Conservation (phyloP, 2,329 filamentous ascomycete genomes). For the Cladosporium sp. region DNA sequence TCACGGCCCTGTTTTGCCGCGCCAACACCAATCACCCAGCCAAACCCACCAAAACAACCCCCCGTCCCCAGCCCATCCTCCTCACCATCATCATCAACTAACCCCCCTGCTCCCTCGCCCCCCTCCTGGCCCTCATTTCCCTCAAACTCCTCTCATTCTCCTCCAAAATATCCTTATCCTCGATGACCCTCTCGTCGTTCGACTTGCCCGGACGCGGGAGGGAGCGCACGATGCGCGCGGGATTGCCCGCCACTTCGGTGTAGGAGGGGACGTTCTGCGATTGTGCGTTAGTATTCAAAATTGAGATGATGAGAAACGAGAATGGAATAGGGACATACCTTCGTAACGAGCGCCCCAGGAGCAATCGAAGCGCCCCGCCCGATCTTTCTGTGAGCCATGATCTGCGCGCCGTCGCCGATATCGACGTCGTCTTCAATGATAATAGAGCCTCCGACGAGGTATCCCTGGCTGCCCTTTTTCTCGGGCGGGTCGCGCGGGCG, state of each 20-base stretch:
- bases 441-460: conserved; percentile 66
- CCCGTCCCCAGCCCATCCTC: too few species aligned
- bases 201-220: conserved; percentile 15
- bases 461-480: conserved; percentile 69
- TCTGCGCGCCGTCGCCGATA: conserved; percentile 60
- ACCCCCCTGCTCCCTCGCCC: neutral
- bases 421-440: conserved; percentile 70
- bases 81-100: too few species aligned
- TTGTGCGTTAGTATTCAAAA: neutral
- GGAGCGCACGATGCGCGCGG: conserved; percentile 45
- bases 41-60: too few species aligned
- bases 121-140: neutral
- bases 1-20: too few species aligned
- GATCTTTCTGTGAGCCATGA: conserved; percentile 53
- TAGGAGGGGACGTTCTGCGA: conserved; percentile 41
- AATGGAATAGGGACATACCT: too few species aligned
- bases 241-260: conserved; percentile 46
- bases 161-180: neutral
- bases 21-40: too few species aligned
- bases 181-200: neutral
- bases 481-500: conserved; percentile 58
- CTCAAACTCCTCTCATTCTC: conserved; percentile 7
- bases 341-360: conserved; percentile 53
- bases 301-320: neutral
- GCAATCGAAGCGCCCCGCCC: conserved; percentile 51